These are phyloP conservation scores for Crataegus laevigata DNA, from an alignment of 306 rosid genomes.

Conservation along the genomic window DNA sequence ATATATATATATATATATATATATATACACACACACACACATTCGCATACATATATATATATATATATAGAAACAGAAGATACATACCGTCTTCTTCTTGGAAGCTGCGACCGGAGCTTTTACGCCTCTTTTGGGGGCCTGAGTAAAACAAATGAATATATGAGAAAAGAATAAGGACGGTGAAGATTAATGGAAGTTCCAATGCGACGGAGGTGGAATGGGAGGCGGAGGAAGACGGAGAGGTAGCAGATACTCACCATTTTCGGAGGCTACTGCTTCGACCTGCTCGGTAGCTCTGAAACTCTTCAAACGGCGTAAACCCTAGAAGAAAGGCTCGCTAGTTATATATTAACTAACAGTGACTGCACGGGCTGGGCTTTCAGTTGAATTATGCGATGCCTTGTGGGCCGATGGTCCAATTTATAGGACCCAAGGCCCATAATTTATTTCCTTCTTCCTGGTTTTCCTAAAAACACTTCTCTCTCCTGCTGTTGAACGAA, in stretches of 20 bases:
- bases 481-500: conserved; percentile 24
- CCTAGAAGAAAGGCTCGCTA: background rate
- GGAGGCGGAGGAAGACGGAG: background rate
- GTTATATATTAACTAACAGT: background rate
- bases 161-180: too few species aligned
- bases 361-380: background rate
- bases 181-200: background rate
- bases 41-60: too few species aligned
- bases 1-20: too few species aligned
- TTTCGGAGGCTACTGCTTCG: background rate
- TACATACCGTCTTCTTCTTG: conserved; percentile 42
- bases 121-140: conserved; percentile 51
- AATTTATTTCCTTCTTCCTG: background rate
- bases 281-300: background rate
- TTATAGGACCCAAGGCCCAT: background rate
- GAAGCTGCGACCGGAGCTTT: conserved; percentile 30
- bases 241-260: background rate
- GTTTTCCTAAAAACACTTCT: background rate
- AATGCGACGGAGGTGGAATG: background rate
- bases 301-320: background rate
- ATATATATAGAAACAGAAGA: too few species aligned
- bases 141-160: background rate
- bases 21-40: too few species aligned
- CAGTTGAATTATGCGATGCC: background rate
- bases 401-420: background rate